These are phyloP conservation scores for Penicillium crystallinum DNA, from an alignment of 495 filamentous ascomycete genomes.

Conservation along the genomic window DNA sequence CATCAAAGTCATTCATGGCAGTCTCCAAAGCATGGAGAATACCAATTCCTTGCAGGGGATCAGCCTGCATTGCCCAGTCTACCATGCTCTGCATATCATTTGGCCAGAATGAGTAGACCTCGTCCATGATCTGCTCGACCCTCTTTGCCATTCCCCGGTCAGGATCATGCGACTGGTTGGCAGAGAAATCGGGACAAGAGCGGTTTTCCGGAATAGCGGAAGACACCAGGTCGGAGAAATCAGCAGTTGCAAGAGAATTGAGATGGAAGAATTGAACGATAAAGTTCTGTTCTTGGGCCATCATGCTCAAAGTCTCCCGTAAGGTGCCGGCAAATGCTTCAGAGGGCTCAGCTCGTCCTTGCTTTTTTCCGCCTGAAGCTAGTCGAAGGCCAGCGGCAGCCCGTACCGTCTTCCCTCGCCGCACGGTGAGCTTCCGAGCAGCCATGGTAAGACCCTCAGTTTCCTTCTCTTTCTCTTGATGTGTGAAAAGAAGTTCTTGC, in stretches of 20 bases:
- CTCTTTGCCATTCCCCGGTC: conserved; percentile 76
- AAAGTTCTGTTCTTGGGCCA: conserved; percentile 92
- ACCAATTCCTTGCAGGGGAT: conserved; percentile 89
- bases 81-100: conserved; percentile 72
- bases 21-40: conserved; percentile 75
- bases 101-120: conserved; percentile 75
- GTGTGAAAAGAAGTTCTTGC: conserved; percentile 78
- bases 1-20: conserved; percentile 68
- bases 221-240: conserved; percentile 76
- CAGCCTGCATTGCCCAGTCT: conserved; percentile 75
- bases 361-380: conserved; percentile 55
- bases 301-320: conserved; percentile 69
- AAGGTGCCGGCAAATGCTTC: conserved; percentile 81
- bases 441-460: conserved; percentile 63
- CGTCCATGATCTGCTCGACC: conserved; percentile 79
- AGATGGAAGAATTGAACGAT: conserved; percentile 90
- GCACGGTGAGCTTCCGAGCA: conserved; percentile 87
- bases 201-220: conserved; percentile 62
- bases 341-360: conserved; percentile 64
- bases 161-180: conserved; percentile 71
- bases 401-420: conserved; percentile 78
- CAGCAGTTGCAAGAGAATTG: conserved; percentile 65
- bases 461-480: conserved; percentile 77
- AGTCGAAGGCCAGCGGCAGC: conserved; percentile 57
- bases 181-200: conserved; percentile 60